Conservation (phyloP, 495 filamentous ascomycete species). For the Aspergillus nidulans region DNA sequence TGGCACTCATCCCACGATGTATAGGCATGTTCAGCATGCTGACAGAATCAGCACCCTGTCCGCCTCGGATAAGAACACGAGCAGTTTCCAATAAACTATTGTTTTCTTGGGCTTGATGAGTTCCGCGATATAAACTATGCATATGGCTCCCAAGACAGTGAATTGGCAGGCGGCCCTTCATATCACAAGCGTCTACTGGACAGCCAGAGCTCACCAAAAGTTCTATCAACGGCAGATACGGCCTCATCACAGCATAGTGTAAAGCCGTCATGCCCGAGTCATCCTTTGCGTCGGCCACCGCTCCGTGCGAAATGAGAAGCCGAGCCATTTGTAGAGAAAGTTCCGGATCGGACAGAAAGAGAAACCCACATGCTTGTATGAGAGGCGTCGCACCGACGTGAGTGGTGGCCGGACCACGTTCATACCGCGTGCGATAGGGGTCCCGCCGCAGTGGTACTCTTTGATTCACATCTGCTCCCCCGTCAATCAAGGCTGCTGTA, state of each 20-base stretch:
- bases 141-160: not conserved
- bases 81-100: not conserved
- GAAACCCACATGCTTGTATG: slow-evolving; percentile 5
- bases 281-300: not conserved
- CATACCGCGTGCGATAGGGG: too few species aligned
- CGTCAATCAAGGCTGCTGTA: not conserved
- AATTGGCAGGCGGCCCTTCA: not conserved
- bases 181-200: not conserved
- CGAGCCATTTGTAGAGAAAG: not conserved
- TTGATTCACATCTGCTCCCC: slow-evolving; percentile 10
- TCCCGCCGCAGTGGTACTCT: not conserved
- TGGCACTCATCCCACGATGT: not conserved
- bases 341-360: not conserved
- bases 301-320: slow-evolving; percentile 3
- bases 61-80: not conserved
- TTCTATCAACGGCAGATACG: not conserved
- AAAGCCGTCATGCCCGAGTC: slow-evolving; percentile 1
- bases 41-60: not conserved
- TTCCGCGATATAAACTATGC: not conserved
- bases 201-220: slow-evolving; percentile 4
- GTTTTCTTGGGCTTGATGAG: not conserved
- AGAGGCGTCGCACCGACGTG: not conserved
- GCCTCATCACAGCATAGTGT: slow-evolving; percentile 2
- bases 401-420: not conserved
- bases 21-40: not conserved